Percentiles rank a stretch among this genome's conserved stretches.
These are phyloP conservation scores for Tylopilus plumbeoviolaceoides DNA, from an alignment of 768 basidiomycete genomes.

Conservation along the genomic window DNA sequence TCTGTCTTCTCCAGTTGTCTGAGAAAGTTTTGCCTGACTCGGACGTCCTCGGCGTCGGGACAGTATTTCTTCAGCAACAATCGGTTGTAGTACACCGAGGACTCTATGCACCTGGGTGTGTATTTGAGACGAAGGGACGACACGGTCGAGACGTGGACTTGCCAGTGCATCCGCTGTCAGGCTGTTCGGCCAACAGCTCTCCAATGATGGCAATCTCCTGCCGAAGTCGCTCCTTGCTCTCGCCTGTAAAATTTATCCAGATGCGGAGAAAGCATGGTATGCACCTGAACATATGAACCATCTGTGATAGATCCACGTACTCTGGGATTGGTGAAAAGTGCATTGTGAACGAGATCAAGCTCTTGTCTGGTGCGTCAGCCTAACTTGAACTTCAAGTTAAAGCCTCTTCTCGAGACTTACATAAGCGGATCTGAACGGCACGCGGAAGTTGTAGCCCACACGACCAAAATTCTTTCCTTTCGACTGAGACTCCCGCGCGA, in stretches of 20 bases:
- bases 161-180: constrained; percentile 97
- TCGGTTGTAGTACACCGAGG: constrained; percentile 77
- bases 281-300: constrained; percentile 86
- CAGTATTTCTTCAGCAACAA: constrained; percentile 54
- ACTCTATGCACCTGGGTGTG: constrained; percentile 84
- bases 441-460: too few relatives aligned
- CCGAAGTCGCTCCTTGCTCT: constrained; percentile 52
- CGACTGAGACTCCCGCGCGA: too few relatives aligned
- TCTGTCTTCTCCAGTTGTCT: constrained; percentile 53
- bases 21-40: constrained; percentile 48
- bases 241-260: constrained; percentile 39
- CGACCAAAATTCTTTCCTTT: too few relatives aligned
- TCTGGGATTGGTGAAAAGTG: too few relatives aligned
- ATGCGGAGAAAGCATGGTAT: constrained; percentile 8
- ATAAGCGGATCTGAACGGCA: too few relatives aligned
- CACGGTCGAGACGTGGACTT: constrained; percentile 20
- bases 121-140: background rate
- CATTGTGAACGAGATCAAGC: too few relatives aligned
- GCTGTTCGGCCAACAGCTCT: constrained; percentile 82
- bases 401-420: too few relatives aligned
- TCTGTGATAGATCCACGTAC: constrained; percentile 95
- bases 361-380: too few relatives aligned
- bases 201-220: constrained; percentile 77
- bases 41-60: constrained; percentile 35
- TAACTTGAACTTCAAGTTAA: too few relatives aligned